Base-by-base conservation (phyloP, 2,329 filamentous ascomycete species). In the Cladosporium oxysporum region DNA sequence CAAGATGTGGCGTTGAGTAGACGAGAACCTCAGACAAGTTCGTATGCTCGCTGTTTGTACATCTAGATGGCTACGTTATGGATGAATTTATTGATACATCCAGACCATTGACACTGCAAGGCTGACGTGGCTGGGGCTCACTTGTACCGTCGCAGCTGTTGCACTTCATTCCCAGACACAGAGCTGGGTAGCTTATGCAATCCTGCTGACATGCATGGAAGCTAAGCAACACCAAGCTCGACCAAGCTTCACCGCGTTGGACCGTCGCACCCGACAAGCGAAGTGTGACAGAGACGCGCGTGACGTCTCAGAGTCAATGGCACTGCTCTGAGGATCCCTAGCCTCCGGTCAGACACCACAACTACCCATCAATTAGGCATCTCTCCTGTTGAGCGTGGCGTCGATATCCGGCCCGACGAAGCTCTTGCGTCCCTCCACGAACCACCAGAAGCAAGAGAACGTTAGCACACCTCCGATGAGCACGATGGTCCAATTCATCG, bases 401-500 rank as follows among this genome's bases (percentile, higher is more conserved):
- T 62, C 59, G 11, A 50, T 52, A 2, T 62, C 49, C 8, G 66
- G 66, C 21, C 66, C 66, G 28, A 67, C 37, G 23, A 65, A 67
- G 16, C 26, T 50, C 50, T 62, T 65, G 21, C 50, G 55, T 14
- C 66, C 66, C 16, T 65, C 49, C 18, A 67, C 57, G 28, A 62
- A 65, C 62, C 62, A 67, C 62, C 62, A 67, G 44, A 67, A 60
- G 14, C 53, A 35, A 16, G 61, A 37, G 11, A 67, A 62, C 28
- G 65, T 31, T 12, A 67, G 26, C 35, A 65, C 59, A n/a, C 33
- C 44, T 8, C 59, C 59, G n/a, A 62, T 52, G 18, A 62, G 28
- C 18, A 62, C 59, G n/a, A 62, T 62, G n/a, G 44, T 62, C 69
- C 69, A 70, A 35, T 70, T 70, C 69, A 70, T 70, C 4, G 65